Conservation (phyloP, 371 early-diverging fungal species). For the Mucor velutinosus region DNA sequence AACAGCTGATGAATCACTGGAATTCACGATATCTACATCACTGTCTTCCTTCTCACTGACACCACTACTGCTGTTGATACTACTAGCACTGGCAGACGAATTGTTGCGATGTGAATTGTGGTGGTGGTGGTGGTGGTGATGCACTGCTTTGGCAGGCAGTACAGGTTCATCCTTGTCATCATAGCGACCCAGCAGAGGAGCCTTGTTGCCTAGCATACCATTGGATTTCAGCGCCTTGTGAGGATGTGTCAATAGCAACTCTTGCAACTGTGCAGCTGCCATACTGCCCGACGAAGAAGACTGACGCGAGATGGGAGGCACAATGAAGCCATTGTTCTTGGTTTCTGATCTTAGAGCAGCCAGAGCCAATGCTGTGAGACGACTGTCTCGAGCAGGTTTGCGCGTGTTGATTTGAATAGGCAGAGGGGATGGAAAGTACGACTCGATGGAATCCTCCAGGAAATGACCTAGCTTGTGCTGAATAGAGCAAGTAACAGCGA, state of each 20-base stretch:
- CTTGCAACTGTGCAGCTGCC: conserved; percentile 38
- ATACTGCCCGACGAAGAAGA: conserved; percentile 18
- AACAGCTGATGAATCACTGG: conserved; percentile 16
- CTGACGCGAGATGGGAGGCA: conserved; percentile 28
- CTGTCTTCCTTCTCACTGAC: conserved; percentile 20
- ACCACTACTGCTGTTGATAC: background rate
- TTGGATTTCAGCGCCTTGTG: conserved; percentile 39
- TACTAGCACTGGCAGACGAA: background rate
- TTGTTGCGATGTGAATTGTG: background rate
- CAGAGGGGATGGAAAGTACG: conserved; percentile 73
- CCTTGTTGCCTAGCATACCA: conserved; percentile 5
- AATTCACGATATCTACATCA: conserved; percentile 34
- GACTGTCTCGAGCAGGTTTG: conserved; percentile 29
- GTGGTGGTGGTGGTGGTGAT: background rate
- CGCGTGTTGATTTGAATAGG: conserved; percentile 52
- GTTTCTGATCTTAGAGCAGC: conserved; percentile 20
- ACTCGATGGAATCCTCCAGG: conserved; percentile 72
- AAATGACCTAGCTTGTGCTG: conserved; percentile 79
- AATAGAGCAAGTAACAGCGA: conserved; percentile 83
- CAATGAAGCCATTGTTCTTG: conserved; percentile 16
- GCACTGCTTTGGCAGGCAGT: background rate
- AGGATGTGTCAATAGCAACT: conserved; percentile 34
- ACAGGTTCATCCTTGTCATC: conserved; percentile 1
- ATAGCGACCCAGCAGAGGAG: conserved; percentile 4
- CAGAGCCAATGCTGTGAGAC: conserved; percentile 23